A percentile compares a stretch with the other conserved stretches of the same genome.
Evolutionary conservation across 2,329 filamentous ascomycete species (phyloP).

Genomic region (Podosphaera xanthii): DNA sequence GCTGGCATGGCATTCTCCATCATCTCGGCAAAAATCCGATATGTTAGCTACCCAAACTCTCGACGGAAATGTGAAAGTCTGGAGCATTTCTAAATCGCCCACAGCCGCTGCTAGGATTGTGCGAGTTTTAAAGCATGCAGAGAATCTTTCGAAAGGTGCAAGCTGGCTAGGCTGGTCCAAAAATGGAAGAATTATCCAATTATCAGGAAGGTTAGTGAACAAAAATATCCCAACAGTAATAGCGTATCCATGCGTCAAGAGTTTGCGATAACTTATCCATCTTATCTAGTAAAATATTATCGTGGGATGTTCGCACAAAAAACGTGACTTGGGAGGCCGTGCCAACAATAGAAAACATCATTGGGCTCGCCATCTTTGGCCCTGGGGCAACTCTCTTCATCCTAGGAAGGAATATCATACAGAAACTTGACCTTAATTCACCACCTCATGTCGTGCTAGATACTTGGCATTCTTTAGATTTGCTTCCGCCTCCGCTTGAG

Average conservation of each 20-base stretch:
- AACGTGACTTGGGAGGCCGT: slow-evolving; percentile 78
- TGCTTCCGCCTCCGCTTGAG: too few species aligned
- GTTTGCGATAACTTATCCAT: too few species aligned
- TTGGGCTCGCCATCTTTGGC: slow-evolving; percentile 69
- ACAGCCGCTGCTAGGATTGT: slow-evolving; percentile 72
- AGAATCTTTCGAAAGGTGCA: slow-evolving; percentile 48
- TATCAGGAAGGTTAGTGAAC: slow-evolving; percentile 56
- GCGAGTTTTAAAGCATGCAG: slow-evolving; percentile 58
- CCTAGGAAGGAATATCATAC: slow-evolving; percentile 65
- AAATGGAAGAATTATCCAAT: slow-evolving; percentile 87
- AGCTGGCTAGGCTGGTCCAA: slow-evolving; percentile 99
- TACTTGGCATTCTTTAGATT: slow-evolving; percentile 45
- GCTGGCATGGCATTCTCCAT: slow-evolving; percentile 88
- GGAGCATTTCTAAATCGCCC: slow-evolving; percentile 74
- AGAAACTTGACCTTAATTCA: slow-evolving; percentile 86
- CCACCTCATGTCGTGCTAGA: slow-evolving; percentile 61
- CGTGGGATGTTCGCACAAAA: slow-evolving; percentile 97
- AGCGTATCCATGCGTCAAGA: not conserved
- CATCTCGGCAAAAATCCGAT: slow-evolving; percentile 84
- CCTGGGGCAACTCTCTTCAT: slow-evolving; percentile 85
- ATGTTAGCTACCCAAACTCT: slow-evolving; percentile 88
- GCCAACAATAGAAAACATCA: slow-evolving; percentile 61
- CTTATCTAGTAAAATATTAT: slow-evolving; percentile 51
- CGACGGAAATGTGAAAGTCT: slow-evolving; percentile 81
- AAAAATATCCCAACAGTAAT: not conserved